Evolutionary conservation across 73 alveolate genomes (phyloP).

Genomic region (Symbiodinium pilosum): DNA sequence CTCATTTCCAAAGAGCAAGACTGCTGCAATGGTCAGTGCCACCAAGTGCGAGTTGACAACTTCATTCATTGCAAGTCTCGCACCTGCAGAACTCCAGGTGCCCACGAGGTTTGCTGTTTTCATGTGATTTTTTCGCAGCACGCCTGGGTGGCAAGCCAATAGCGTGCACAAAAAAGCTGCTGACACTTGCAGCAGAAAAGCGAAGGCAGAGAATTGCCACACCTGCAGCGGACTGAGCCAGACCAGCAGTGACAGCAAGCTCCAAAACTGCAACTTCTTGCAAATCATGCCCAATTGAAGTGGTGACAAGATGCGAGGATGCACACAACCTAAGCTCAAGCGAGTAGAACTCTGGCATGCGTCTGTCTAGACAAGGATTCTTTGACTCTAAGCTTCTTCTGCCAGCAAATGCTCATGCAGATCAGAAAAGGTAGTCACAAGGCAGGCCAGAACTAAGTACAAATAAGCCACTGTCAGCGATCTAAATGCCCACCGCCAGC

Average conservation of each 20-base stretch:
- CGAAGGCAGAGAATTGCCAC: conserved; percentile 90
- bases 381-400: too few relatives aligned
- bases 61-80: conserved; percentile 63
- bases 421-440: too few relatives aligned
- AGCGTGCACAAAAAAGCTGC: conserved; percentile 71
- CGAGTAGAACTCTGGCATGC: background rate
- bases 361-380: too few relatives aligned
- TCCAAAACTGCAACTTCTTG: too few relatives aligned
- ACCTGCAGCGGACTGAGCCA: too few relatives aligned
- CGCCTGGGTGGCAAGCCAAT: conserved; percentile 49
- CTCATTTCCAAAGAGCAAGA: conserved; percentile 60
- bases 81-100: background rate
- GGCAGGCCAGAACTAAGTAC: too few relatives aligned
- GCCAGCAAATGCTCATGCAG: too few relatives aligned
- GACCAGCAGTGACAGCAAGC: too few relatives aligned
- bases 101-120: background rate
- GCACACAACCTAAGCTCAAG: conserved; percentile 61
- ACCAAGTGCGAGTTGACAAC: conserved; percentile 25
- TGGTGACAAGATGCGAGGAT: background rate
- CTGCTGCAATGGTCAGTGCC: conserved; percentile 40
- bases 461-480: conserved; percentile 11
- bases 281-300: background rate
- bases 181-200: conserved; percentile 85
- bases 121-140: background rate
- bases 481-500: conserved; percentile 92